Conservation (phyloP, 768 basidiomycete genomes). For the Pulveroboletus ravenelii region DNA sequence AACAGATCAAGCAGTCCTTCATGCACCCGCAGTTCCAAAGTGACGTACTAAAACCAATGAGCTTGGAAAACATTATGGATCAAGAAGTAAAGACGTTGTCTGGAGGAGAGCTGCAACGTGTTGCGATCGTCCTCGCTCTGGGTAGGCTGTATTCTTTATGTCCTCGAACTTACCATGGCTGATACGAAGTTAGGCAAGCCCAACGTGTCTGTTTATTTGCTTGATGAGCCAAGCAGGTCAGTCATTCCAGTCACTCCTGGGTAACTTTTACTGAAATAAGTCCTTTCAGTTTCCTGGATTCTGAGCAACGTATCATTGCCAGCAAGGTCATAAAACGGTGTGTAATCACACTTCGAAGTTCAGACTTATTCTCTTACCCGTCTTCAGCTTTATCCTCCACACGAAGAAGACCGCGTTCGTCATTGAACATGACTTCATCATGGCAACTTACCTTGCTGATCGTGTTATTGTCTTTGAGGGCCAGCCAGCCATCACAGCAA, state of each 20-base stretch:
- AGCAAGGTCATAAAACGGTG: constrained; percentile 97
- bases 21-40: constrained; percentile 99
- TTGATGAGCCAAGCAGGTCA: constrained; percentile 88
- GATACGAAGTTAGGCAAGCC: constrained; percentile 51
- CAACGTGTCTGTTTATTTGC: constrained; percentile 82
- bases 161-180: not conserved
- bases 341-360: constrained; percentile 9
- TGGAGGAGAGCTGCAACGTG: constrained; percentile 96
- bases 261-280: constrained; percentile 2
- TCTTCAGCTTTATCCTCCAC: constrained; percentile 79
- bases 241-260: constrained; percentile 13
- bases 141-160: constrained; percentile 41
- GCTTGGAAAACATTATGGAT: constrained; percentile 88
- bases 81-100: constrained; percentile 98
- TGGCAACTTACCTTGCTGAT: constrained; percentile 99
- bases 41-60: constrained; percentile 98
- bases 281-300: constrained; percentile 78
- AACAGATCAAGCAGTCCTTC: constrained; percentile 91
- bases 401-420: constrained; percentile 98
- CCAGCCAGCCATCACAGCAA: constrained; percentile 80
- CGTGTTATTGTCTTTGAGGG: constrained; percentile 93
- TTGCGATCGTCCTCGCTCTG: constrained; percentile 90
- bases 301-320: constrained; percentile 98
- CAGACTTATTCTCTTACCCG: not conserved
- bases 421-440: constrained; percentile 99